Conservation (phyloP, 2,329 filamentous ascomycete genomes). For the Cytospora piceicola region DNA sequence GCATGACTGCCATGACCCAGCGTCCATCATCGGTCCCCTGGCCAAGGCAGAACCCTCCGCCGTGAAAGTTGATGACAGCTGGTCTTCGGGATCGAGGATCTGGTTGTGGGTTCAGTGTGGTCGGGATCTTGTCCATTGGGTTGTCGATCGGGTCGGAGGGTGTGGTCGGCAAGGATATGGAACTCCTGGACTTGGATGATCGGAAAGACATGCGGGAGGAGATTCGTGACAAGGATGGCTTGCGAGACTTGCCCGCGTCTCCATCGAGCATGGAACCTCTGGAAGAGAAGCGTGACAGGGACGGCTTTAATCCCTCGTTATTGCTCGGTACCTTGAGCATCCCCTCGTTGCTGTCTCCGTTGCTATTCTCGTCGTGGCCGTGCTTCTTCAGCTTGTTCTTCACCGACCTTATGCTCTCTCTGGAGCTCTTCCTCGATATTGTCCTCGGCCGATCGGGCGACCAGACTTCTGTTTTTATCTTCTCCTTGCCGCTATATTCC, state of each 20-base stretch:
- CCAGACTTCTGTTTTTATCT: constrained; percentile 55
- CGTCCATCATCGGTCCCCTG: constrained; percentile 65
- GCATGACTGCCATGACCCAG: constrained; percentile 59
- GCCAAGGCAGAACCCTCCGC: constrained; percentile 68
- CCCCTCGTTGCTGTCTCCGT: constrained; percentile 22
- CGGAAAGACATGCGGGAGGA: constrained; percentile 25
- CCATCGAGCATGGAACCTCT: constrained; percentile 27
- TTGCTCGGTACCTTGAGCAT: background rate
- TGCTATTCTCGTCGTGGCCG: constrained; percentile 21
- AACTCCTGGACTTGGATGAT: constrained; percentile 20
- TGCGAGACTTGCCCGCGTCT: constrained; percentile 7
- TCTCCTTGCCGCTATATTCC: constrained; percentile 41
- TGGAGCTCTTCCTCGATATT: constrained; percentile 23
- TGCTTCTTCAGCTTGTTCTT: constrained; percentile 23
- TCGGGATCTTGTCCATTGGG: constrained; percentile 27
- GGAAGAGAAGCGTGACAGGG: constrained; percentile 28
- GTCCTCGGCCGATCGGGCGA: constrained; percentile 35
- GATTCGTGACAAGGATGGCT: constrained; percentile 20
- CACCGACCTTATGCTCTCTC: constrained; percentile 21
- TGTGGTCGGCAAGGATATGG: constrained; percentile 20
- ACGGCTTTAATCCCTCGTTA: constrained; percentile 25
- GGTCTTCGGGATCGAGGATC: constrained; percentile 44
- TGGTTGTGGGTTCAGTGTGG: constrained; percentile 24
- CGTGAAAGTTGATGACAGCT: constrained; percentile 68
- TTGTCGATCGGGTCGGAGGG: constrained; percentile 17